Base-by-base conservation (phyloP, 805 yeast genomes). In the Ogataea salicorniae region DNA sequence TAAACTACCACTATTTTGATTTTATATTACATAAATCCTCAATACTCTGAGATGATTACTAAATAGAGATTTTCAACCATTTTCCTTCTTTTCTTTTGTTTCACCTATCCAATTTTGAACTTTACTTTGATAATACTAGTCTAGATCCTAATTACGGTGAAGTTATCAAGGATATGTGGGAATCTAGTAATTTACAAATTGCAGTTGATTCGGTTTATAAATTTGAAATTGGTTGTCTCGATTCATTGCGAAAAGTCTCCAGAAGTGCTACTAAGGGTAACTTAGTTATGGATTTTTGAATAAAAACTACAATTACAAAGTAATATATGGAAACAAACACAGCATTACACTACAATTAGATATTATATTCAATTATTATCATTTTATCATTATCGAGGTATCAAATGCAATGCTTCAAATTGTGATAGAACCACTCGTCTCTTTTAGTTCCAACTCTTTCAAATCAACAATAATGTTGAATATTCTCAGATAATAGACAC, bases 231-330 rank as follows among this genome's bases (percentile, higher is more conserved):
- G 76, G 83, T 16, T 75, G 60, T 50, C 53, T 71, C 42, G 58
- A 67, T 15, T 89, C 85, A 1, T 56, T 75, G 40, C 73, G 72
- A 8, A 66, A 67, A 48, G 55, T 81, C 16, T 58, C 57, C 9
- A 63, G 72, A 34, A 74, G 76, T 49, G 68, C 61, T 41, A 80
- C 81, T 11, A 74, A 71, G 43, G 95, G 94, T 23, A 87, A 86
- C 62, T 63, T 83, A 39, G 76, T 87, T 8, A 46, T 79, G 35
- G 42, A 48, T 23, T 23, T 20, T 48, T 20, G 39, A 37, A 5
- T 41, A 15, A n/a, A 34, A 11, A 13, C 14, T n/a, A 7, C 18
- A 36, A 17, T 17, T 6, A 17, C 14, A 15, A 6, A 8, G 17
- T 16, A 35, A 8, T 5, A 35, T 15, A 35, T 16, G 6, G 14